Evolutionary conservation across 768 basidiomycete species (phyloP).

Genomic region (Boletus vermiculosoides): DNA sequence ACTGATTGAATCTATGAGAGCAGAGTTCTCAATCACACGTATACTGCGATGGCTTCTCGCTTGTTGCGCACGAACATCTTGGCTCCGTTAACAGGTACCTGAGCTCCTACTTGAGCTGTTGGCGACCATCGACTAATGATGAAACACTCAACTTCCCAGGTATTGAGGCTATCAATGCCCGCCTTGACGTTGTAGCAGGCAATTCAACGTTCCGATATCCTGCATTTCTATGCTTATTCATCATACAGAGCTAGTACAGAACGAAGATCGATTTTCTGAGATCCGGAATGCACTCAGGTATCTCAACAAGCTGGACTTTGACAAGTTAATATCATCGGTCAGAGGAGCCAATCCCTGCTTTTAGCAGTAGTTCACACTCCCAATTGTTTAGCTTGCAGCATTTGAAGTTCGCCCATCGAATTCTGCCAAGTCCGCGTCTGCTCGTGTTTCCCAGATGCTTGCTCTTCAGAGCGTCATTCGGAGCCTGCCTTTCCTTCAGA

Average conservation of each 20-base stretch:
- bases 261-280: constrained; percentile 70
- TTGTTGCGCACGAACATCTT: constrained; percentile 78
- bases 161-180: constrained; percentile 63
- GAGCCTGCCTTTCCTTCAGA: constrained; percentile 60
- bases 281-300: constrained; percentile 66
- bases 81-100: constrained; percentile 71
- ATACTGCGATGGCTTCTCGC: constrained; percentile 86
- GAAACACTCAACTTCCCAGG: constrained; percentile 3
- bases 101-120: background rate
- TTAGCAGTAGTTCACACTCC: background rate
- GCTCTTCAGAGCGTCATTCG: constrained; percentile 71
- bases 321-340: constrained; percentile 78
- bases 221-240: constrained; percentile 2
- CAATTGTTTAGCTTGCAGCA: constrained; percentile 54
- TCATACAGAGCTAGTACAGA: constrained; percentile 65
- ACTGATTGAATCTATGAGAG: background rate
- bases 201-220: background rate
- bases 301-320: constrained; percentile 81
- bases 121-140: background rate
- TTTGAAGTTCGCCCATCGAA: constrained; percentile 55
- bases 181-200: constrained; percentile 89
- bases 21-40: constrained; percentile 77
- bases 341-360: constrained; percentile 7
- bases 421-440: constrained; percentile 61
- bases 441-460: constrained; percentile 76